These are phyloP conservation scores for Phyllosticta ampelicida DNA, from an alignment of 2,329 filamentous ascomycete species.

Conservation along the genomic window DNA sequence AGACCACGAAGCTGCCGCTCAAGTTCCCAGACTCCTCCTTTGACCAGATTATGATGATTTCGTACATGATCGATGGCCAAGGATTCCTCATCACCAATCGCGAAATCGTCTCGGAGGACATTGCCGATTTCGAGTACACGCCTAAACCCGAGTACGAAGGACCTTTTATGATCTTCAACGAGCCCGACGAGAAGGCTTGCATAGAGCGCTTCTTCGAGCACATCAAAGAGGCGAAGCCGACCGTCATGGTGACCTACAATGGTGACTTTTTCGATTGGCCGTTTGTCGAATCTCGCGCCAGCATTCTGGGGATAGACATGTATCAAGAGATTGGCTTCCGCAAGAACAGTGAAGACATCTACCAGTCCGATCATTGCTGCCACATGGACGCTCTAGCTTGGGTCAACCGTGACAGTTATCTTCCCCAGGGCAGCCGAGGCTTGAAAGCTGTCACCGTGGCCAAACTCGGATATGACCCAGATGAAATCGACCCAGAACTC, in stretches of 20 bases:
- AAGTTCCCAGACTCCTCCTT: constrained; percentile 94
- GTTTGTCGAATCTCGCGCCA: constrained; percentile 87
- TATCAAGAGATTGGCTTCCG: constrained; percentile 96
- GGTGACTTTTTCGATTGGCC: constrained; percentile 99
- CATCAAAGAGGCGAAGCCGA: constrained; percentile 87
- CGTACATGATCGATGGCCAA: constrained; percentile 99
- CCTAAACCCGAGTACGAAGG: constrained; percentile 93
- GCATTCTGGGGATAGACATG: constrained; percentile 95
- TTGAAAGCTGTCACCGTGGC: constrained; percentile 96
- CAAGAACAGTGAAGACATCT: constrained; percentile 92
- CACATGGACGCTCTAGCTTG: constrained; percentile 99
- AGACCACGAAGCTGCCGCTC: constrained; percentile 87
- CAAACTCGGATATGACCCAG: constrained; percentile 95
- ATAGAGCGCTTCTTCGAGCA: constrained; percentile 91
- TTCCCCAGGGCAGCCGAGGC: constrained; percentile 93
- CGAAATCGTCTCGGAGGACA: constrained; percentile 95
- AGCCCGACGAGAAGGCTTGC: constrained; percentile 78
- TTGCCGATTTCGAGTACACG: constrained; percentile 95
- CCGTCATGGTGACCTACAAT: constrained; percentile 99
- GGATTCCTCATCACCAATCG: constrained; percentile 97
- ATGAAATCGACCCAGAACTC: constrained; percentile 91
- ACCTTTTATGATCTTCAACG: constrained; percentile 96
- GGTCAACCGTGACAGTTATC: constrained; percentile 97
- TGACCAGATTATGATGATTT: constrained; percentile 99
- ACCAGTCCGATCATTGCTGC: constrained; percentile 88